phyloP scores from a whole-genome alignment of 2,329 filamentous ascomycete genomes.

The Colletotrichum spinosum region DNA sequence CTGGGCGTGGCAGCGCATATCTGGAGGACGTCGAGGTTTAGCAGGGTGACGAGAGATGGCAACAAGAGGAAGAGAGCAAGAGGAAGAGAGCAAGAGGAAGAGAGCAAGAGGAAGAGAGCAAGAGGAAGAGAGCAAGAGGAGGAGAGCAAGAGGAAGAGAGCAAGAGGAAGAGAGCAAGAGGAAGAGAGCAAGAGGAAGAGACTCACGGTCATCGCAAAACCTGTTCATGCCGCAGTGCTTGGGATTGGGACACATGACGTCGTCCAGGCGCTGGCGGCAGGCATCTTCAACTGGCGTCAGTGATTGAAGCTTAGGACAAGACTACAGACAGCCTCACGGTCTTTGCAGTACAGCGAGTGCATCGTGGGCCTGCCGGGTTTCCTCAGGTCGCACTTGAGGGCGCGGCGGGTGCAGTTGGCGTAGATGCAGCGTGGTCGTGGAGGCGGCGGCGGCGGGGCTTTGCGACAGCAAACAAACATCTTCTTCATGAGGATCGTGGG shows the following conservation, averaged over 20 bases:
- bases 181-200: too few relatives aligned
- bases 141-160: too few relatives aligned
- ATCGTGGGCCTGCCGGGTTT: conserved; percentile 1
- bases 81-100: too few relatives aligned
- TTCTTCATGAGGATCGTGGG: too few relatives aligned
- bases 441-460: neutral
- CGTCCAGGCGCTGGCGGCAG: conserved; percentile 36
- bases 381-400: conserved; percentile 33
- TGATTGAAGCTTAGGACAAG: neutral
- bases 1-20: conserved; percentile 27
- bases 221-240: conserved; percentile 28
- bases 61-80: neutral
- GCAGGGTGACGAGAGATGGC: neutral
- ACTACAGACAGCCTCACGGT: conserved; percentile 13
- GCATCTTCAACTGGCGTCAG: conserved; percentile 31
- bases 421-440: conserved; percentile 26
- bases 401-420: conserved; percentile 25
- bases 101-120: neutral
- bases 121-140: too few relatives aligned
- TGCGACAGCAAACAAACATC: too few relatives aligned
- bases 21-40: conserved; percentile 15
- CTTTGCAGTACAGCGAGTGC: conserved; percentile 38
- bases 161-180: neutral
- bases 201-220: conserved; percentile 38
- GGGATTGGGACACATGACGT: conserved; percentile 37